Base-by-base conservation (phyloP, 2,329 filamentous ascomycete genomes). In the Phaeomoniella chlamydospora region DNA sequence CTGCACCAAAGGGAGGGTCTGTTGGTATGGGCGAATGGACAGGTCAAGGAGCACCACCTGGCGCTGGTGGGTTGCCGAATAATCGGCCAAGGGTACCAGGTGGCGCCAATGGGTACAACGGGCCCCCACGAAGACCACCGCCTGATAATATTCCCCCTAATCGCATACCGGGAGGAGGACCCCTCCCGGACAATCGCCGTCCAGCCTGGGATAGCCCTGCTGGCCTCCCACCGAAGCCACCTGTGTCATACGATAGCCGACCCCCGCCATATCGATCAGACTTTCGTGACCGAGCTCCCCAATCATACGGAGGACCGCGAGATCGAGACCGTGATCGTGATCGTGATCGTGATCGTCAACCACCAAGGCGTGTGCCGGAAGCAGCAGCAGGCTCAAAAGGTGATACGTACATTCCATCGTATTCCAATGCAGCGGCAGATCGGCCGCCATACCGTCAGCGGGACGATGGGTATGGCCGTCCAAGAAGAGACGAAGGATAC, bases 1-100 rank as follows among this genome's bases (percentile, higher is more conserved):
- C 90, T 10, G 90, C 88, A 1, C 90, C 90, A 0, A 86, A 88
- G 46, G 88, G 87, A 10, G 88, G 85, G 3, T 86, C 84, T 1
- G 86, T 94, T 3, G 88, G 88, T 11, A 75, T 85, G 49, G 73
- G 69, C 9, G 70, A 74, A 43, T 76, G 66, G 75, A 74, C 40
- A 16, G 40, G 46, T 34, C 39, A 45, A 29, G 47, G 46, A 14
- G 37, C 59, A 46, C 54, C 35, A 49, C 53, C 46, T 35, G 52
- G 49, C 37, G n/a, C n/a, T 6, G 9, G 22, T 9, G n/a, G n/a
- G n/a, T 9, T 26, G 22, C 22, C 22, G 6, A 6, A 6, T 9
- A 26, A 26, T n/a, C 22, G 22, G n/a, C n/a, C 22, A 26, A 50
- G 59, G 18, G 51, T 59, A 30, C 56, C 57, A 18, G 52, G 50